Evolutionary conservation across 108 stramenopile species (phyloP).

Genomic region (Mediolabrus comicus): DNA sequence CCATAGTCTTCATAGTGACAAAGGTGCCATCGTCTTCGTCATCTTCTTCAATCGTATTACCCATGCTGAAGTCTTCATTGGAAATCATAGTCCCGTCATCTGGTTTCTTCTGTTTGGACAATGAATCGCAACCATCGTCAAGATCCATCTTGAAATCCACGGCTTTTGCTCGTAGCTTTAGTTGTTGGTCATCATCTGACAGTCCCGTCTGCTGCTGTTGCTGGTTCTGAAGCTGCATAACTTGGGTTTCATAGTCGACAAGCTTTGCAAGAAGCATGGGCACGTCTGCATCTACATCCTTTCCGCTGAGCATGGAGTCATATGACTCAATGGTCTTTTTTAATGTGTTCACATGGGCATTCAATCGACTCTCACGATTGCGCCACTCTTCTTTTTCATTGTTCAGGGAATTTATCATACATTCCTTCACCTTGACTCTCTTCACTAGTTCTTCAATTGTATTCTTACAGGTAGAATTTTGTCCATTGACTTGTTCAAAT

Average conservation of each 20-base stretch:
- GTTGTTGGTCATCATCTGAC: neutral
- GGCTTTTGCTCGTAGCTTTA: neutral
- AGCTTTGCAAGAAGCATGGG: conserved; percentile 39
- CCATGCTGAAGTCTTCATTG: neutral
- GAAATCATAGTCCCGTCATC: neutral
- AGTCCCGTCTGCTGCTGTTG: conserved; percentile 12
- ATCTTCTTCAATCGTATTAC: neutral
- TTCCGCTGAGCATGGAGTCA: conserved; percentile 20
- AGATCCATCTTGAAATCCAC: too few relatives aligned
- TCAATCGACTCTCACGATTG: conserved; percentile 20
- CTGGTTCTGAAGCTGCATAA: conserved; percentile 7
- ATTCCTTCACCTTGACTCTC: conserved; percentile 35
- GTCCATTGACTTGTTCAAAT: neutral
- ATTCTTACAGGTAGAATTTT: neutral
- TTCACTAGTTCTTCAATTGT: conserved; percentile 16
- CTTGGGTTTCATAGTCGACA: conserved; percentile 10
- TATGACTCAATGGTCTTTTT: conserved; percentile 23
- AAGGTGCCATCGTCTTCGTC: neutral
- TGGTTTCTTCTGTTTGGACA: neutral
- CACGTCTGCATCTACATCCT: conserved; percentile 23
- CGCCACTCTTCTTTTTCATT: conserved; percentile 27
- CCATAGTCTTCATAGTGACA: neutral
- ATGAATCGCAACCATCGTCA: neutral
- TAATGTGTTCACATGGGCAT: conserved; percentile 7
- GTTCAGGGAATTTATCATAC: conserved; percentile 29